Base-by-base conservation (phyloP, 75 land plant species). In the Adiantum capillusveneris region DNA sequence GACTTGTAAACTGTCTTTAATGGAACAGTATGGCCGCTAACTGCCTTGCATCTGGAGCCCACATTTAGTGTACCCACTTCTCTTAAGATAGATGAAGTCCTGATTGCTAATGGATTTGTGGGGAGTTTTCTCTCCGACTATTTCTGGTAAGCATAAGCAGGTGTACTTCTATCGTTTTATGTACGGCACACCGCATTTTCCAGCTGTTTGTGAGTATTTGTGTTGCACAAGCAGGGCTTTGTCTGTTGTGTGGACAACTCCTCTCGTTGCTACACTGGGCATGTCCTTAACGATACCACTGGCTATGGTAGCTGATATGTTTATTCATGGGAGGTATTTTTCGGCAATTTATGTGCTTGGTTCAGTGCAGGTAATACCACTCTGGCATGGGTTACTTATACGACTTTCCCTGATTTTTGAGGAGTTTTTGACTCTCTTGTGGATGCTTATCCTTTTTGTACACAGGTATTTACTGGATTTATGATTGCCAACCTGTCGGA, bases 201-300 rank as follows among this genome's bases (percentile, higher is more conserved):
- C n/a, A n/a, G n/a, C n/a, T n/a, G n/a, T n/a, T n/a, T n/a, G n/a
- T n/a, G n/a, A n/a, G 43, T 41, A 41, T 41, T 41, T 41, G 9
- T 41, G 43, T 41, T 62, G 27, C 43, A n/a, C n/a, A n/a, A n/a
- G n/a, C 46, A 75, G 78, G 78, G 78, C 76, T 13, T 41, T 72
- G 49, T 75, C 78, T 24, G 78, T 75, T 26, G 78, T 75, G 28
- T 75, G 78, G 78, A 75, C 78, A 6, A 72, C 70, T 64, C 78
- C 78, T 29, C 60, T 75, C 30, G 76, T 75, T 17, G 76, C 78
- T 0, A 75, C 78, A n/a, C 48, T 75, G 17, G 78, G 76, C 18
- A 75, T 75, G 78, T 72, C 69, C 14, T 54, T 75, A 34, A 75
- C 78, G 27, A 75, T 75, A 45, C 78, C 78, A 20, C 64, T 72